Base-by-base conservation (phyloP, 169 alveolate genomes). In the Amoebophrya sp. region DNA sequence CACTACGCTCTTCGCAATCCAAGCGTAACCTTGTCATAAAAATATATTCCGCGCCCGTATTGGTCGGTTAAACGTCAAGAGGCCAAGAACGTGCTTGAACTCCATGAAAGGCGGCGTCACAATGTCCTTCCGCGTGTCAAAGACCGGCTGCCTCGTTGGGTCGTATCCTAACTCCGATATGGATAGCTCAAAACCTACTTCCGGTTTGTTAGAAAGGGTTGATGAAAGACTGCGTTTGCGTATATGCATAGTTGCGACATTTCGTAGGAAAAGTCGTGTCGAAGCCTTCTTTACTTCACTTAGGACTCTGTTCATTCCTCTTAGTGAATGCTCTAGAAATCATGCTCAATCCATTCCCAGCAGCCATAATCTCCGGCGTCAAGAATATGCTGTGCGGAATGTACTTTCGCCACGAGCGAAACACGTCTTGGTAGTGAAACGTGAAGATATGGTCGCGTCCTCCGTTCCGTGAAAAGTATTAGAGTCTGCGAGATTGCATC, bases 301-400 rank as follows among this genome's bases (percentile, higher is more conserved):
- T n/a, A n/a, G n/a, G n/a, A n/a, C n/a, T n/a, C n/a, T n/a, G n/a
- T n/a, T n/a, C n/a, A n/a, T n/a, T n/a, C n/a, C n/a, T n/a, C n/a
- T n/a, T n/a, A n/a, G n/a, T n/a, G n/a, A n/a, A n/a, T n/a, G n/a
- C n/a, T n/a, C n/a, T n/a, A n/a, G n/a, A n/a, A n/a, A n/a, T n/a
- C n/a, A n/a, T n/a, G n/a, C n/a, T n/a, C n/a, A n/a, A n/a, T n/a
- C n/a, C n/a, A n/a, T n/a, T n/a, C n/a, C n/a, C n/a, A n/a, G n/a
- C n/a, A n/a, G n/a, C n/a, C n/a, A n/a, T n/a, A n/a, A n/a, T 89
- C 53, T 89, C 91, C 36, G 91, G 91, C 41, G 54, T 89, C 53
- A 89, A 76, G 41, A 89, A 39, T 0, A 41, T 26, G 40, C 40
- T 34, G 76, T 89, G 33, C 38, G 91, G 91, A 34, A 89, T 89